Conservation (phyloP, 495 filamentous ascomycete genomes). For the Evernia prunastri region DNA sequence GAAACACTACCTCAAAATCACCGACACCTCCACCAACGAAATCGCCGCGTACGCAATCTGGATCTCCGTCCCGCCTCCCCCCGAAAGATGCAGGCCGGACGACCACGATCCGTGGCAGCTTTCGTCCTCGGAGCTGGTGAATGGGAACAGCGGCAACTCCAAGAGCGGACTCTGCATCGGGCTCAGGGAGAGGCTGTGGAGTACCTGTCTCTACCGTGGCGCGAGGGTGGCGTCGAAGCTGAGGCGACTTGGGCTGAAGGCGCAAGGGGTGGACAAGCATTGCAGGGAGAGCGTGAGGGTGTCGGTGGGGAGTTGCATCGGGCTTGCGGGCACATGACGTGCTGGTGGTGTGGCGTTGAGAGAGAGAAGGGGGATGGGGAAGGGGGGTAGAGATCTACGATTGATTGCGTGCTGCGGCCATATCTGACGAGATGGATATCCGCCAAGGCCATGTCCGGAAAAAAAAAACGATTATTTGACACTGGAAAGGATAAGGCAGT, state of each 20-base stretch:
- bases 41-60: background rate
- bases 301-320: background rate
- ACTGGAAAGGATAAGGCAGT: no score
- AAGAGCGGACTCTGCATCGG: background rate
- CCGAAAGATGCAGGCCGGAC: background rate
- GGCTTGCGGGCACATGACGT: background rate
- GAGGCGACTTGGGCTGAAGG: background rate
- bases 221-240: background rate
- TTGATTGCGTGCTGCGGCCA: background rate
- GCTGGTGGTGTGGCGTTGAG: background rate
- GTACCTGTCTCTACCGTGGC: background rate
- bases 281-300: background rate
- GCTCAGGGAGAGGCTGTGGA: background rate
- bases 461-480: no score
- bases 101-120: background rate
- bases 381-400: no score
- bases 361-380: no score
- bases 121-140: background rate
- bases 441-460: background rate
- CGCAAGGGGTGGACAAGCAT: background rate
- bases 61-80: background rate
- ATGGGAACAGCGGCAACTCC: background rate
- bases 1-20: background rate
- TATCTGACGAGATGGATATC: background rate
- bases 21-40: slow-evolving; percentile 2